Conservation (phyloP, 129 eudicot genomes). For the Rutidosis leptorrhynchoides region DNA sequence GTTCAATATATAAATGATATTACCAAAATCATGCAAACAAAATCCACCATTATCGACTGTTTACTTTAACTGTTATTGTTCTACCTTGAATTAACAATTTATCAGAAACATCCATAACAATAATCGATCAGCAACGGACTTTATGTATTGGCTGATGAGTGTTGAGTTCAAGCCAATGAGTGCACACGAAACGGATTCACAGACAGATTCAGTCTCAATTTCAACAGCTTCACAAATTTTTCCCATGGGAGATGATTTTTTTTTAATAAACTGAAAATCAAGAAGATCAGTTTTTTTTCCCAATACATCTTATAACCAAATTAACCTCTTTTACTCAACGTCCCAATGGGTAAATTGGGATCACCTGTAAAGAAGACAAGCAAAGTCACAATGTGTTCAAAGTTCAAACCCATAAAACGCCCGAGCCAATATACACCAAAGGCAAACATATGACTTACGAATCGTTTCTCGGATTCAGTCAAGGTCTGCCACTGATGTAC, state of each 20-base stretch:
- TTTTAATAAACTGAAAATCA: conserved; percentile 46
- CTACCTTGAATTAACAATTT: background rate
- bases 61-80: background rate
- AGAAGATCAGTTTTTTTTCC: conserved; percentile 4
- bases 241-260: conserved; percentile 42
- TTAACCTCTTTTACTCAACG: background rate
- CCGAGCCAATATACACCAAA: too few species aligned
- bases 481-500: too few species aligned
- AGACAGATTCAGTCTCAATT: conserved; percentile 73
- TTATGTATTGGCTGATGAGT: conserved; percentile 78
- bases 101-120: conserved; percentile 41
- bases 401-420: too few species aligned
- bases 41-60: background rate
- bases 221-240: conserved; percentile 73
- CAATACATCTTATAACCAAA: background rate
- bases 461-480: too few species aligned
- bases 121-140: conserved; percentile 75
- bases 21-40: too few species aligned
- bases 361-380: conserved; percentile 72
- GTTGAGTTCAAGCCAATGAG: conserved; percentile 78
- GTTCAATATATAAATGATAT: background rate
- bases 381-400: conserved; percentile 89
- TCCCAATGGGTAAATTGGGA: background rate
- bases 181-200: conserved; percentile 80
- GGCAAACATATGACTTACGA: too few species aligned